Percentiles rank a stretch among this genome's conserved stretches.
These are phyloP conservation scores for Aspergillus candidus DNA, from an alignment of 2,329 filamentous ascomycete genomes.

Conservation along the genomic window DNA sequence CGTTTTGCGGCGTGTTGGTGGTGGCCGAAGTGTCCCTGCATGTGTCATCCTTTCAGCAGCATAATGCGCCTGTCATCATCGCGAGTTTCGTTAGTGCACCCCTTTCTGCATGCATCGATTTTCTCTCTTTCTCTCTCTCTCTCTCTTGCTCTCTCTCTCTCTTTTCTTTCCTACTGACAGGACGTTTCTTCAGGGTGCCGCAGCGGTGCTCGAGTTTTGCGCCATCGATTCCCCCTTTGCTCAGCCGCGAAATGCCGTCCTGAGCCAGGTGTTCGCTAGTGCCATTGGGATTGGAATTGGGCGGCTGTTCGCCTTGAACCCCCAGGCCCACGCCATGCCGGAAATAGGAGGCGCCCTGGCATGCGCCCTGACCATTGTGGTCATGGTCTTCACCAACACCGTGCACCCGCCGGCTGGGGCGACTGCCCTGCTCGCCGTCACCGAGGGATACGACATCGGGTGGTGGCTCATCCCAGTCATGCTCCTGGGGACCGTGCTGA, in stretches of 20 bases:
- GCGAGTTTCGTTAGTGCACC: constrained; percentile 59
- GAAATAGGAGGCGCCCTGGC: constrained; percentile 62
- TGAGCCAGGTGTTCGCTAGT: constrained; percentile 61
- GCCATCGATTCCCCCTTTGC: constrained; percentile 65
- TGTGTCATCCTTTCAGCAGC: constrained; percentile 49
- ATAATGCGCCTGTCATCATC: constrained; percentile 56
- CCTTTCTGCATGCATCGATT: background rate
- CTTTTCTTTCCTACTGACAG: background rate
- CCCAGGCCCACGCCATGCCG: constrained; percentile 46
- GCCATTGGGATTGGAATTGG: constrained; percentile 56
- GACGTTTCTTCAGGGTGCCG: constrained; percentile 54
- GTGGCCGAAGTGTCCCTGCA: constrained; percentile 53
- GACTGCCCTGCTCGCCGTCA: constrained; percentile 63
- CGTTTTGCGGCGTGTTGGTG: constrained; percentile 55
- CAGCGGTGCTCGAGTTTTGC: constrained; percentile 69
- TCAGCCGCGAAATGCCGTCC: constrained; percentile 63
- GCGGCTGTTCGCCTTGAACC: constrained; percentile 57
- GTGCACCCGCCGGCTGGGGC: constrained; percentile 70
- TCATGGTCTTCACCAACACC: constrained; percentile 66
- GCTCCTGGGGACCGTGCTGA: constrained; percentile 54
- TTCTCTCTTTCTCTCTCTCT: background rate
- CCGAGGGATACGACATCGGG: constrained; percentile 51
- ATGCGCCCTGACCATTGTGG: constrained; percentile 56
- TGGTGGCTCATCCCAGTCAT: constrained; percentile 64
- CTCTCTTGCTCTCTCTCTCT: background rate